Conservation (phyloP, 768 basidiomycete genomes). For the Guyanaporus albipodus region DNA sequence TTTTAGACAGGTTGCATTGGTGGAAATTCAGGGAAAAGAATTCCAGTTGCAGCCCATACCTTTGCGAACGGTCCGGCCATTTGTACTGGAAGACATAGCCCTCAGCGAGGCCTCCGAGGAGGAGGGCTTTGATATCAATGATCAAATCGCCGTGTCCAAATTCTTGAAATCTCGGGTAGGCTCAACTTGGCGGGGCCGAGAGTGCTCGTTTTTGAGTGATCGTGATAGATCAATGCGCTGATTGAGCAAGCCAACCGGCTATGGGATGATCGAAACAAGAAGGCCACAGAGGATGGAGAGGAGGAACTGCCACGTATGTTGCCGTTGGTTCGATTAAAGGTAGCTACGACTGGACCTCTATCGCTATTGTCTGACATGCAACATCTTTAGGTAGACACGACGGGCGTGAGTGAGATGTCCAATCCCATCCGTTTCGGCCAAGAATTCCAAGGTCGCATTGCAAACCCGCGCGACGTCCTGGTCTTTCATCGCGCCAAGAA, state of each 20-base stretch:
- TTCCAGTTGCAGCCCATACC: conserved; percentile 84
- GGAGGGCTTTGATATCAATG: conserved; percentile 69
- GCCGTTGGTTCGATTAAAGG: conserved; percentile 84
- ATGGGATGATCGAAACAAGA: conserved; percentile 25
- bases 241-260: conserved; percentile 67
- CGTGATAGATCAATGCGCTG: conserved; percentile 63
- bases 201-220: background rate
- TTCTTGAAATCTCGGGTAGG: conserved; percentile 69
- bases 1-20: conserved; percentile 84
- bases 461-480: conserved; percentile 92
- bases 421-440: conserved; percentile 98
- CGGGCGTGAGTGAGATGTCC: conserved; percentile 84
- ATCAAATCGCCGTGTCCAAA: conserved; percentile 80
- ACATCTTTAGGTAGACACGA: conserved; percentile 73
- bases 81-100: conserved; percentile 79
- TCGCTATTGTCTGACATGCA: background rate
- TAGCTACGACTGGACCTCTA: conserved; percentile 20
- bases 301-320: conserved; percentile 67
- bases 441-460: conserved; percentile 85
- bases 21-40: conserved; percentile 84
- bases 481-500: conserved; percentile 86
- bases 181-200: background rate
- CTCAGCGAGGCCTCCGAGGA: conserved; percentile 77
- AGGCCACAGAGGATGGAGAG: conserved; percentile 58
- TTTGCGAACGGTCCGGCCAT: conserved; percentile 89